Base-by-base conservation (phyloP, 108 stramenopile species). In the Craspedostauros australis region DNA sequence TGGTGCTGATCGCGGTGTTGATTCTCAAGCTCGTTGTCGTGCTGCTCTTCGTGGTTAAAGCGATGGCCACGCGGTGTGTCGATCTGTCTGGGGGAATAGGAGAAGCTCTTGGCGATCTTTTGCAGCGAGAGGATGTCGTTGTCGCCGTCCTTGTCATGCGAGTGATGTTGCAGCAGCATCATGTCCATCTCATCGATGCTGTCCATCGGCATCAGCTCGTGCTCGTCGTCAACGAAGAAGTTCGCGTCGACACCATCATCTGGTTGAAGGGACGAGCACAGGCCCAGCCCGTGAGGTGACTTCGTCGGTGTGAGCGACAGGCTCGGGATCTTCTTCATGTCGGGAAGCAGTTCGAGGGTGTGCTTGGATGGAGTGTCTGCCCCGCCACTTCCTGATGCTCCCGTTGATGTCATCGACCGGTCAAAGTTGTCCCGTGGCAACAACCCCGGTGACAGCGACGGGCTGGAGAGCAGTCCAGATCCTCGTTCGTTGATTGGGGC, bases 111-210 rank as follows among this genome's bases (percentile, higher is more conserved):
- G 14, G 50, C 31, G 9, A 68, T 21, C 47, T 61, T 60, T n/a
- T 44, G 44, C 25, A 67, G 23, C 11, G 34, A 12, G 12, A 36
- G 34, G 11, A 36, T 11, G 25, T 60, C 55, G 41, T 64, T 59
- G 31, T 73, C 64, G 16, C 57, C 64, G 18, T 82, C 80, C 38
- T 76, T 68, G 42, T 76, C 73, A 27, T 62, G 42, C 11, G 74
- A 48, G 4, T 60, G 57, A n/a, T n/a, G n/a, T 49, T 70, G 72
- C 68, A 79, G 66, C 36, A 80, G 31, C 7, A 80, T 39, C n/a
- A 74, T 44, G 42, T 80, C 79, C 79, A 80, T 76, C 42, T 76
- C 79, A 46, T 76, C 79, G 11, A 80, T 70, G 56, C 75, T 76
- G 30, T 68, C 78, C 68, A 74, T 70, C 16, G 65, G 68, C 65